Evolutionary conservation across 1,284 basidiomycete genomes (phyloP), one percentile per base, ranked within the genome.

Genomic region (Cutaneotrichosporon daszewskae): DNA sequence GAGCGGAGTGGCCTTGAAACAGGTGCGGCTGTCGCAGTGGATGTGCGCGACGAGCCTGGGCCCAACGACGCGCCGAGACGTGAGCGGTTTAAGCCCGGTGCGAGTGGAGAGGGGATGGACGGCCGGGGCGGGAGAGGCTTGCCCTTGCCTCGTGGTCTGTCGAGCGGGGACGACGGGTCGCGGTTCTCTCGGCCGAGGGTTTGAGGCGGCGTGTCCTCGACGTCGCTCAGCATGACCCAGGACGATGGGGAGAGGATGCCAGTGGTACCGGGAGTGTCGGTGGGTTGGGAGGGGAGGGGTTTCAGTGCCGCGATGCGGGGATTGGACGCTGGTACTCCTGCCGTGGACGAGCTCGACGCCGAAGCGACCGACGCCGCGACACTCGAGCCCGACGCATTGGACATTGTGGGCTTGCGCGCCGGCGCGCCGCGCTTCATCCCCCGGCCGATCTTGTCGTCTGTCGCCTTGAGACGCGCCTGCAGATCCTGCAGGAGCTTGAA

Each of bases 191-290:
- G 25, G 14, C 13, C n/a, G 12, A 17, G 20, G 16, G 45, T 28
- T 0, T 58, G 56, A 9, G 58, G 55, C 6, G 58, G 54, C 5
- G 51, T 55, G n/a, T 48, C 53, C 17, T 63, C 62, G 19, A 40
- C 39, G 17, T 66, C 66, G 8, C 53, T 57, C 2, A 72, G 53
- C 34, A 72, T 36, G 7, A 69, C 62, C 69, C 69, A 72, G 14
- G 63, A 59, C 17, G 61, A 61, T 1, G 66, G 64, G 13, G 49
- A 52, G 20, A 57, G 31, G 20, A 62, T 38, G 36, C 55, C 27
- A 17, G 41, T 45, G 16, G 32, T 31, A 1, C 41, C 29, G 14
- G 45, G 34, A 17, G 40, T 40, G 17, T 17, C 13, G 14, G 49
- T 47, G 13, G 55, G 40, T n/a, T 31, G 28, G 28, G 28, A 31